Percentiles rank a stretch among this genome's conserved stretches.
Evolutionary conservation across 2,329 filamentous ascomycete species (phyloP).

Genomic region (Penicillium sp.): DNA sequence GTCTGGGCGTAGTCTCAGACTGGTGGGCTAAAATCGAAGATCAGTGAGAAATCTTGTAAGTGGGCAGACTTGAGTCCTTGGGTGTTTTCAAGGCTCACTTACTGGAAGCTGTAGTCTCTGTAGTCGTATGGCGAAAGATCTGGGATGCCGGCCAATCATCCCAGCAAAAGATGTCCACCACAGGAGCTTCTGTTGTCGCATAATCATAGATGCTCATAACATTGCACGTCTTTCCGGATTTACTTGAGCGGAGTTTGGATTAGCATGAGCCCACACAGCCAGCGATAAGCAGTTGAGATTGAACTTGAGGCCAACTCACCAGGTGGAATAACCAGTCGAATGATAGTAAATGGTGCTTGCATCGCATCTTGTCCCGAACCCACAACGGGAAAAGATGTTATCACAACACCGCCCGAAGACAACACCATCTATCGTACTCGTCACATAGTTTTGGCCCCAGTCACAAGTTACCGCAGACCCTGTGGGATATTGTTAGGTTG

Average conservation of each 20-base stretch:
- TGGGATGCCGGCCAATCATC: not conserved
- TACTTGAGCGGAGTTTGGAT: not conserved
- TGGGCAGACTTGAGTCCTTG: no score
- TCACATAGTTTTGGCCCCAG: not conserved
- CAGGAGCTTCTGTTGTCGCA: conserved; percentile 1
- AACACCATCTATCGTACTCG: not conserved
- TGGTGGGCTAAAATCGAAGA: no score
- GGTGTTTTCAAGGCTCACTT: no score
- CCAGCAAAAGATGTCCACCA: not conserved
- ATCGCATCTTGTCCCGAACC: conserved; percentile 1
- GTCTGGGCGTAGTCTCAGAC: no score
- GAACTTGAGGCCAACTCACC: not conserved
- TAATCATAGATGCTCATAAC: conserved; percentile 2
- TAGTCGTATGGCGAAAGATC: no score
- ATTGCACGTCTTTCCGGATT: not conserved
- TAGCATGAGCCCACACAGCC: not conserved
- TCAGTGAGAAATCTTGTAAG: no score
- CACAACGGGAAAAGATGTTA: not conserved
- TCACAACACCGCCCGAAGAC: conserved; percentile 1
- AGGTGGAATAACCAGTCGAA: not conserved
- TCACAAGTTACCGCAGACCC: conserved; percentile 4
- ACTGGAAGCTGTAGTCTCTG: no score
- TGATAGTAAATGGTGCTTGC: no score
- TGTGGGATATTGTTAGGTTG: not conserved
- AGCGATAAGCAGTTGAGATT: no score